Percentiles rank a stretch among this genome's conserved stretches.
Conservation (phyloP, 1,139 yeast genomes). For the Suhomyces kunorum region DNA sequence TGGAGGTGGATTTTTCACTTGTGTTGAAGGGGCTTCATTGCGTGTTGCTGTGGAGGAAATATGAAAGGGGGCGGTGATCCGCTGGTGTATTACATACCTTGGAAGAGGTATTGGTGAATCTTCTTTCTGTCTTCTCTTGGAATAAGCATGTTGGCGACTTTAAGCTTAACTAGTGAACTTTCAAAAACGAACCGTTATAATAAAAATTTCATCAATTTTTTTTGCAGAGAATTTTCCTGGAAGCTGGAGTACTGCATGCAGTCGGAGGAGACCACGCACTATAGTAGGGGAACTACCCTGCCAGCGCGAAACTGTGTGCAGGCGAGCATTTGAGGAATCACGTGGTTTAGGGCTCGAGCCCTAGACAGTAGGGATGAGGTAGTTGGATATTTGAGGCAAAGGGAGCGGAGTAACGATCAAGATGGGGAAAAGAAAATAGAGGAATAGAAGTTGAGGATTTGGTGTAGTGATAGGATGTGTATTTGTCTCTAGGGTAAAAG, state of each 20-base stretch:
- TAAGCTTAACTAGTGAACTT: conserved; percentile 17
- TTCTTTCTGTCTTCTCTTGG: conserved; percentile 99
- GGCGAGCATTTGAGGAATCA: background rate
- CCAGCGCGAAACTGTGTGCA: background rate
- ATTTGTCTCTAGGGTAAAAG: no score
- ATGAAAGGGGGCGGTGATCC: no score
- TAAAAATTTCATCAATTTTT: conserved; percentile 15
- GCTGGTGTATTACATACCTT: conserved; percentile 63
- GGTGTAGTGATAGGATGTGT: no score
- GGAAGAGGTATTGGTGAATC: conserved; percentile 99
- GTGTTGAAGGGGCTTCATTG: no score
- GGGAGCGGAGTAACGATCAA: no score
- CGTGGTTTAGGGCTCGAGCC: no score
- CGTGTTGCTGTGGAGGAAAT: no score
- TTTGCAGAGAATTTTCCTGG: conserved; percentile 15
- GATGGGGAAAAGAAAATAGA: no score
- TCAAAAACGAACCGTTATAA: conserved; percentile 13
- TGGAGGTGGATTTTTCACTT: no score
- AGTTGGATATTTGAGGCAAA: no score
- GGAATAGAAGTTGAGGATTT: no score
- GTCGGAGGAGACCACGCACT: conserved; percentile 3
- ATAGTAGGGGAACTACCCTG: conserved; percentile 7
- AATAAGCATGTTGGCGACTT: conserved; percentile 80
- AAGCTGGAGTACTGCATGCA: conserved; percentile 9
- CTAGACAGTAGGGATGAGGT: no score